Evolutionary conservation across 2,329 filamentous ascomycete species (phyloP).

Genomic region (Claviceps sp.): DNA sequence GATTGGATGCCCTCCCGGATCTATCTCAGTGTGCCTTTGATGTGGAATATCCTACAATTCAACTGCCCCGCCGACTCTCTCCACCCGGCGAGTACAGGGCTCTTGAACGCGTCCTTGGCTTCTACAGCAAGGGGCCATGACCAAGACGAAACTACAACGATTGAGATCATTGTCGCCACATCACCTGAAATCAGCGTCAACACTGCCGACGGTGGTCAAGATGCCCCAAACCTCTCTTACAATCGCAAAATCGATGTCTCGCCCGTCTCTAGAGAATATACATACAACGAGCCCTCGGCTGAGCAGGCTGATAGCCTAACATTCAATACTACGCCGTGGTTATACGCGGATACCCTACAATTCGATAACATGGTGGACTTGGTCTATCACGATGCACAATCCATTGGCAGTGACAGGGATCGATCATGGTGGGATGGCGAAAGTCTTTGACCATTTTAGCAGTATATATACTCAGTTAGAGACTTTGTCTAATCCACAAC

Average conservation of each 20-base stretch:
- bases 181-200: slow-evolving; percentile 38
- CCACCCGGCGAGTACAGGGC: slow-evolving; percentile 21
- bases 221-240: slow-evolving; percentile 28
- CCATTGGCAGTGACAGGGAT: slow-evolving; percentile 13
- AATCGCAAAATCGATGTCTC: slow-evolving; percentile 15
- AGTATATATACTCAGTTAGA: background rate
- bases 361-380: slow-evolving; percentile 25
- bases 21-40: slow-evolving; percentile 36
- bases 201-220: slow-evolving; percentile 36
- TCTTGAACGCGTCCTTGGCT: slow-evolving; percentile 29
- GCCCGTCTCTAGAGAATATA: slow-evolving; percentile 12
- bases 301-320: slow-evolving; percentile 24
- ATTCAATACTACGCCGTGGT: slow-evolving; percentile 28
- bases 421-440: slow-evolving; percentile 28
- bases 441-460: slow-evolving; percentile 26
- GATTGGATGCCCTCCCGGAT: slow-evolving; percentile 40
- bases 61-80: slow-evolving; percentile 26
- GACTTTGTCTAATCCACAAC: background rate
- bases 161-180: slow-evolving; percentile 37
- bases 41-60: slow-evolving; percentile 39
- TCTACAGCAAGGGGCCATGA: slow-evolving; percentile 18
- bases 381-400: slow-evolving; percentile 18
- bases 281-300: slow-evolving; percentile 17
- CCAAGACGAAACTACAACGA: slow-evolving; percentile 21
- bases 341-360: slow-evolving; percentile 28